Conservation (phyloP, 2,329 filamentous ascomycete genomes). For the Xylariales sp. region DNA sequence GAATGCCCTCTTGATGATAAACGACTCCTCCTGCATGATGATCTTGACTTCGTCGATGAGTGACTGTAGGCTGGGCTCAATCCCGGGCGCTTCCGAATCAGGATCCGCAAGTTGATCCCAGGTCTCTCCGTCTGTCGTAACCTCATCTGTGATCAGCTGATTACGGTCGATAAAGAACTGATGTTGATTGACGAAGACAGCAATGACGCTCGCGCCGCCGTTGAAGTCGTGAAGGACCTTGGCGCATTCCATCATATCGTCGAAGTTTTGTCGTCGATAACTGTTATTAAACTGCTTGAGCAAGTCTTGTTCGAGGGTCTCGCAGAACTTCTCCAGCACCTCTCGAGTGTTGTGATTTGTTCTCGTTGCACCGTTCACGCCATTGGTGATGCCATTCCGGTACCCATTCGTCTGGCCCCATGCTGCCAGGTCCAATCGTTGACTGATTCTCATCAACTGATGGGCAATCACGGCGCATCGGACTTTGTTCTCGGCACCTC, state of each 20-base stretch:
- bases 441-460: slow-evolving; percentile 90
- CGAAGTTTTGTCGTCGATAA: slow-evolving; percentile 90
- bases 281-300: slow-evolving; percentile 96
- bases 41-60: slow-evolving; percentile 91
- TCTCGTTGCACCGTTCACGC: slow-evolving; percentile 35
- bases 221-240: slow-evolving; percentile 94
- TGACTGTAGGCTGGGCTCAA: slow-evolving; percentile 88
- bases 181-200: slow-evolving; percentile 95
- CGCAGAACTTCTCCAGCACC: slow-evolving; percentile 92
- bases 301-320: slow-evolving; percentile 91
- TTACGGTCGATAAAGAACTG: slow-evolving; percentile 98
- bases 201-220: slow-evolving; percentile 90
- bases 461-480: slow-evolving; percentile 90
- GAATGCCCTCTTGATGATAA: slow-evolving; percentile 94
- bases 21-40: slow-evolving; percentile 94
- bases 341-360: slow-evolving; percentile 69
- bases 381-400: slow-evolving; percentile 46
- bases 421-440: slow-evolving; percentile 74
- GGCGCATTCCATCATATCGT: slow-evolving; percentile 96
- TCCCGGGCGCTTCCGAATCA: slow-evolving; percentile 82
- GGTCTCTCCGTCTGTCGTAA: slow-evolving; percentile 66
- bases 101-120: slow-evolving; percentile 95
- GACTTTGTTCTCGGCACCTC: slow-evolving; percentile 86
- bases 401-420: slow-evolving; percentile 61
- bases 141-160: slow-evolving; percentile 84